Conservation (phyloP, 1,284 basidiomycete genomes). For the Sanguinoderma infundibulare region DNA sequence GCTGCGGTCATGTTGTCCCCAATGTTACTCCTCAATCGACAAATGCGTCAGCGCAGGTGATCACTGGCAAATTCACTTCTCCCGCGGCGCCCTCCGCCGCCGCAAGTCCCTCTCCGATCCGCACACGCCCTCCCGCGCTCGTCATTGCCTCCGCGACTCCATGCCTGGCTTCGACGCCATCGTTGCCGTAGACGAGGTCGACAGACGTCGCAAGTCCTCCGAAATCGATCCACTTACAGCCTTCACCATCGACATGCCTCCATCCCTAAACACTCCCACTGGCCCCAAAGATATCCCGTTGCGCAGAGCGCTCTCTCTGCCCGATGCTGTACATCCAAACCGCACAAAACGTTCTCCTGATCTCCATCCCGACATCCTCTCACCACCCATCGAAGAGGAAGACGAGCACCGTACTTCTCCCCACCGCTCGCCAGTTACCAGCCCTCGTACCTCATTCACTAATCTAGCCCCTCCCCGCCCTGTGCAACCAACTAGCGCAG, state of each 20-base stretch:
- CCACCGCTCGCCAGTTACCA: conserved; percentile 36
- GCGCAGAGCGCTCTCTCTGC: conserved; percentile 22
- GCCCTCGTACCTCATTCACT: conserved; percentile 40
- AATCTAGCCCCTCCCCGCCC: conserved; percentile 29
- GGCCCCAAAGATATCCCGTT: conserved; percentile 16
- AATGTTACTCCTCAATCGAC: conserved; percentile 55
- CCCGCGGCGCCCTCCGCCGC: conserved; percentile 60
- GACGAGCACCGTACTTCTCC: conserved; percentile 53
- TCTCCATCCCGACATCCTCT: neutral
- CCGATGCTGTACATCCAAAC: conserved; percentile 13
- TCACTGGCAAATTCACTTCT: conserved; percentile 61
- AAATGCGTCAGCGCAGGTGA: conserved; percentile 50
- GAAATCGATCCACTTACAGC: conserved; percentile 18
- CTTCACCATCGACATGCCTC: conserved; percentile 14
- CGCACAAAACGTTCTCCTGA: conserved; percentile 4
- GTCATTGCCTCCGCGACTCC: conserved; percentile 27
- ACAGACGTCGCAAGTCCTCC: conserved; percentile 49
- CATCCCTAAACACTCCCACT: neutral
- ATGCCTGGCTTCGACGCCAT: conserved; percentile 35
- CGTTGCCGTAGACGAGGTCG: conserved; percentile 66
- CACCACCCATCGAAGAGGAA: conserved; percentile 49
- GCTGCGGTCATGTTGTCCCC: conserved; percentile 61
- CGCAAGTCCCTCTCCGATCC: conserved; percentile 52
- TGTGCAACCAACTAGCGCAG: neutral
- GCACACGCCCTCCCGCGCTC: conserved; percentile 15